Conservation (phyloP, 2,329 filamentous ascomycete species). For the Orbilia blumenaviensis region DNA sequence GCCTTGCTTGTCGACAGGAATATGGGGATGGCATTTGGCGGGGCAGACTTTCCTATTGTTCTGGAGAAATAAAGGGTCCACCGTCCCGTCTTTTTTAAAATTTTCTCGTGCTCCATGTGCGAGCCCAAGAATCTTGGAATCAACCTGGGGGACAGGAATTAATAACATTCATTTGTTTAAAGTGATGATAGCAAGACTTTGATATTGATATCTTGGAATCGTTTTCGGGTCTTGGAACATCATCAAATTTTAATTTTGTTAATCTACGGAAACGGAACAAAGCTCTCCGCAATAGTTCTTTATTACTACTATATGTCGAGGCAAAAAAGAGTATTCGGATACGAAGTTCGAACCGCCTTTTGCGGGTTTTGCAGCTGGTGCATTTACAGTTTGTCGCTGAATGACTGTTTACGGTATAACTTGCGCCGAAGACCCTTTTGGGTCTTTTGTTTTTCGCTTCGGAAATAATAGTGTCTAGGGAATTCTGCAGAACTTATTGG, state of each 20-base stretch:
- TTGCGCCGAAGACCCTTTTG: not conserved
- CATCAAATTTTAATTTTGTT: not conserved
- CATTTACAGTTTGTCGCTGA: slow-evolving; percentile 4
- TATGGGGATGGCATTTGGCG: slow-evolving; percentile 15
- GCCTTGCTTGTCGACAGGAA: not conserved
- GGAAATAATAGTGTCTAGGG: slow-evolving; percentile 1
- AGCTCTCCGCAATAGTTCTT: slow-evolving; percentile 2
- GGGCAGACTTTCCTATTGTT: not conserved
- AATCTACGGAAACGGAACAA: slow-evolving; percentile 10
- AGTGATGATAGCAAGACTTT: not conserved
- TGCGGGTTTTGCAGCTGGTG: not conserved
- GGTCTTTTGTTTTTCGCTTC: too few species aligned
- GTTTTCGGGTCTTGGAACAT: slow-evolving; percentile 9
- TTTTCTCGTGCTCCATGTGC: not conserved
- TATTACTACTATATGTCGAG: not conserved
- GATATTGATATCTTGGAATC: not conserved
- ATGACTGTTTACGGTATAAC: not conserved
- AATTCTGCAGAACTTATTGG: too few species aligned
- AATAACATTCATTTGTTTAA: slow-evolving; percentile 3
- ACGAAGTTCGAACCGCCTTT: not conserved
- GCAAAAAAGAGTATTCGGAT: not conserved
- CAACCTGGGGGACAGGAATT: too few species aligned
- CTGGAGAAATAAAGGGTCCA: not conserved
- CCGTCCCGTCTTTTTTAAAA: not conserved
- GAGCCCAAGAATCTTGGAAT: not conserved